A percentile compares a stretch with the other conserved stretches of the same genome.
Conservation (phyloP, 1,284 basidiomycete genomes). For the Tilletia setariae region DNA sequence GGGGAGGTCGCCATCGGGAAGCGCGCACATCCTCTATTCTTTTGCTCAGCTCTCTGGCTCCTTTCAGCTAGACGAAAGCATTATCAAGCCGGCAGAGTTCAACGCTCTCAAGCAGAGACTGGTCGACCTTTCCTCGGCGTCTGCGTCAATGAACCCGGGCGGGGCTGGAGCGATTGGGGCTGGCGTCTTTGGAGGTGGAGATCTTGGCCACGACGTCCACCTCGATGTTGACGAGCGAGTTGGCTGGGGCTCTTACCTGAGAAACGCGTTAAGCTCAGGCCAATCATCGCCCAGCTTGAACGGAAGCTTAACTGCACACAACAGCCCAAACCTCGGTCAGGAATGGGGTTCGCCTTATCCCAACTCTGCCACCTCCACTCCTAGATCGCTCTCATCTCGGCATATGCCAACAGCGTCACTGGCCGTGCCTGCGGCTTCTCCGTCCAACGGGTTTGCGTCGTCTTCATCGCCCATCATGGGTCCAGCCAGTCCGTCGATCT, state of each 20-base stretch:
- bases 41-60: slow-evolving; percentile 78
- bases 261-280: not conserved
- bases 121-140: not conserved
- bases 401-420: slow-evolving; percentile 1
- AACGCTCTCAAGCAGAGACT: slow-evolving; percentile 50
- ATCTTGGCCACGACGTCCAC: slow-evolving; percentile 36
- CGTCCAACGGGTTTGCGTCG: not conserved
- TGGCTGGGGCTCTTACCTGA: slow-evolving; percentile 10
- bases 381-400: not conserved
- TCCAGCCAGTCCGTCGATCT: slow-evolving; percentile 1
- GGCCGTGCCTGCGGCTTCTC: not conserved
- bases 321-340: not conserved
- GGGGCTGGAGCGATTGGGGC: not conserved
- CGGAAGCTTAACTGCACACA: not conserved
- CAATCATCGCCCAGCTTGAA: slow-evolving; percentile 4
- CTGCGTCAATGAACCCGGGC: not conserved
- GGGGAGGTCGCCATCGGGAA: slow-evolving; percentile 54
- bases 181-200: slow-evolving; percentile 17
- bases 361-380: not conserved
- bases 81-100: slow-evolving; percentile 56
- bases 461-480: slow-evolving; percentile 4
- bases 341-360: slow-evolving; percentile 5
- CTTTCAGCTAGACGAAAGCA: slow-evolving; percentile 59
- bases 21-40: slow-evolving; percentile 76
- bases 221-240: slow-evolving; percentile 8